Conservation (phyloP, 2,329 filamentous ascomycete species). For the Leptographium flavum region DNA sequence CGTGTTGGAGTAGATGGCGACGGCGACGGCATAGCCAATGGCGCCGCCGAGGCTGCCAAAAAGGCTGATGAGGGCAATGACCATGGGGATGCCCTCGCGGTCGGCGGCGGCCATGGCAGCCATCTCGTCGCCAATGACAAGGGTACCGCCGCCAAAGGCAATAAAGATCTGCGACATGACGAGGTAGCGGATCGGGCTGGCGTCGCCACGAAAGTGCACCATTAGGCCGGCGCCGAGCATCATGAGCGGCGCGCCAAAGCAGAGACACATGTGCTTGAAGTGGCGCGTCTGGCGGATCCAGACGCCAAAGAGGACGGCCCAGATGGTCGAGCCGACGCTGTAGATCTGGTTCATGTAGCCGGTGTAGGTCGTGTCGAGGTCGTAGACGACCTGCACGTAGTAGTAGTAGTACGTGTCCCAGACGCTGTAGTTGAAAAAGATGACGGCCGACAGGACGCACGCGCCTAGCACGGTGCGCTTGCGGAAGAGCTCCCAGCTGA, state of each 20-base stretch:
- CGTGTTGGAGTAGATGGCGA: slow-evolving; percentile 44
- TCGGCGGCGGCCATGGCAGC: slow-evolving; percentile 42
- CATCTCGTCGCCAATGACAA: slow-evolving; percentile 43
- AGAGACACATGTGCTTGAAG: slow-evolving; percentile 24
- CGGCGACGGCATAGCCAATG: slow-evolving; percentile 41
- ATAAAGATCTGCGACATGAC: slow-evolving; percentile 41
- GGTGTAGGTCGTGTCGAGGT: slow-evolving; percentile 5
- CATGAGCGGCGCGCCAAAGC: neutral
- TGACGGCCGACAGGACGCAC: slow-evolving; percentile 1
- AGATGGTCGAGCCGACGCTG: slow-evolving; percentile 21
- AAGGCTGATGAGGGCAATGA: slow-evolving; percentile 43
- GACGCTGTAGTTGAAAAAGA: neutral
- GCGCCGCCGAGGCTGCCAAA: slow-evolving; percentile 44
- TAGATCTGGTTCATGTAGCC: slow-evolving; percentile 8
- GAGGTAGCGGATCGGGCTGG: slow-evolving; percentile 32
- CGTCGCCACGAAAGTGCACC: slow-evolving; percentile 38
- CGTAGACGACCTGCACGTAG: slow-evolving; percentile 11
- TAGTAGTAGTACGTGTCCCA: slow-evolving; percentile 10
- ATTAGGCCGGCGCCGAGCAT: slow-evolving; percentile 39
- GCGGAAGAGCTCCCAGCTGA: slow-evolving; percentile 28
- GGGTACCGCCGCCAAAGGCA: slow-evolving; percentile 37
- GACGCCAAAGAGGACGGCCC: slow-evolving; percentile 28
- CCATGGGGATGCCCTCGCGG: slow-evolving; percentile 40
- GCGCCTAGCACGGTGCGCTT: slow-evolving; percentile 27
- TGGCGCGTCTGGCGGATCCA: slow-evolving; percentile 31